Evolutionary conservation across 139 green algal species (phyloP), one percentile per base, ranked within the genome.

Genomic region (Micromonas pusilla): DNA sequence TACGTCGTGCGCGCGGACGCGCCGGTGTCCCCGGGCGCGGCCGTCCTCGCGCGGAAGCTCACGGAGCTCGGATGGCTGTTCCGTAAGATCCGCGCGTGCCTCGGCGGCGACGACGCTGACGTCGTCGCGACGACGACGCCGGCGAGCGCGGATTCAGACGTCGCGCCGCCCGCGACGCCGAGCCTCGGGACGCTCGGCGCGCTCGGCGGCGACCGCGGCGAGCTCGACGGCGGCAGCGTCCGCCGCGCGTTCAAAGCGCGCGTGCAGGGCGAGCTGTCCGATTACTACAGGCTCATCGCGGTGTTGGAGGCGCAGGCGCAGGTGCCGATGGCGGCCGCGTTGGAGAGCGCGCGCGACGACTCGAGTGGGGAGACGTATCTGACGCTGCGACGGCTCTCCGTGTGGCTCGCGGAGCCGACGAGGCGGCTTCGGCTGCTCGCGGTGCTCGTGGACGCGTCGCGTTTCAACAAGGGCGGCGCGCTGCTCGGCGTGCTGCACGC

Each of bases 281-380:
- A 91, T 66, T 94, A 91, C 60, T 96, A 94, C 84, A 85, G 88
- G 30, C 80, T 97, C 4, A 84, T 98, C 80, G 93, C 93, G 21
- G 85, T 94, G 68, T 83, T 98, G 73, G 89, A 97, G 82, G 73
- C 78, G 13, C 90, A 94, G 77, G 71, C 84, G 52, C 80, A 83
- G 26, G 70, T 53, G 21, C 65, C 71, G 23, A 60, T 76, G 57
- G 31, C 30, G 36, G 38, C 39, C 16, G 25, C 32, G 13, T 6
- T 36, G 45, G 73, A 52, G 3, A 63, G 31, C 3, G 31, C 13
- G 30, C 3, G 23, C 13, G 28, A 72, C 6, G 34, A 39, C 16
- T 2, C 38, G 37, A 66, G 52, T 20, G 1, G 66, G 26, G 67
- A 86, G 0, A 71, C 82, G 21, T 91, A 89, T 74, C 83, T 98